Percentiles rank a stretch among this genome's conserved stretches.
These are phyloP conservation scores for Leptographium flavum DNA, from an alignment of 2,329 filamentous ascomycete genomes.

Conservation along the genomic window DNA sequence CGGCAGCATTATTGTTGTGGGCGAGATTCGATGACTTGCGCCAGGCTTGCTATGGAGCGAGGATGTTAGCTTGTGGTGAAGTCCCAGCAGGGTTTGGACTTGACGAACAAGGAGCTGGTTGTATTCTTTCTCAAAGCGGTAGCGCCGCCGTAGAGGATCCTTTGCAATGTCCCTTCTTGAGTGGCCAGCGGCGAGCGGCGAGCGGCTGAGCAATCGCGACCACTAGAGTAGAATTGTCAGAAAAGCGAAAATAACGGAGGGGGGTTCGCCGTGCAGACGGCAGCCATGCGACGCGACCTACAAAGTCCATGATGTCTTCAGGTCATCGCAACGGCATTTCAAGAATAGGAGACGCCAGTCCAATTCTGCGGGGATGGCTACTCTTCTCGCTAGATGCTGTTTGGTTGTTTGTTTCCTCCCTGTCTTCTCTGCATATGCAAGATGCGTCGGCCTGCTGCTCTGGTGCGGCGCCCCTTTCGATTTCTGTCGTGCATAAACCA, in stretches of 20 bases:
- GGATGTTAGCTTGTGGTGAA: not conserved
- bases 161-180: constrained; percentile 45
- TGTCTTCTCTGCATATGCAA: too few species aligned
- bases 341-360: not conserved
- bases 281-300: constrained; percentile 19
- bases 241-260: too few species aligned
- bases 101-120: constrained; percentile 39
- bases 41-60: constrained; percentile 36
- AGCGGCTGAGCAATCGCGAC: constrained; percentile 52
- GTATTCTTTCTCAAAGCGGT: constrained; percentile 55
- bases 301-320: constrained; percentile 41
- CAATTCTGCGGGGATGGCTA: not conserved
- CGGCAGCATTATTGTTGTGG: constrained; percentile 45
- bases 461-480: not conserved
- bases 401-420: not conserved
- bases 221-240: constrained; percentile 37
- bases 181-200: constrained; percentile 39
- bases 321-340: constrained; percentile 26
- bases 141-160: constrained; percentile 48
- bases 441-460: not conserved
- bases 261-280: not conserved
- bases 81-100: not conserved
- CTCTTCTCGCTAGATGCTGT: not conserved
- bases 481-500: constrained; percentile 3
- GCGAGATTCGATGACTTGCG: constrained; percentile 45